Evolutionary conservation across 176 grass and related monocot species (phyloP).

Genomic region (Carex pumila): DNA sequence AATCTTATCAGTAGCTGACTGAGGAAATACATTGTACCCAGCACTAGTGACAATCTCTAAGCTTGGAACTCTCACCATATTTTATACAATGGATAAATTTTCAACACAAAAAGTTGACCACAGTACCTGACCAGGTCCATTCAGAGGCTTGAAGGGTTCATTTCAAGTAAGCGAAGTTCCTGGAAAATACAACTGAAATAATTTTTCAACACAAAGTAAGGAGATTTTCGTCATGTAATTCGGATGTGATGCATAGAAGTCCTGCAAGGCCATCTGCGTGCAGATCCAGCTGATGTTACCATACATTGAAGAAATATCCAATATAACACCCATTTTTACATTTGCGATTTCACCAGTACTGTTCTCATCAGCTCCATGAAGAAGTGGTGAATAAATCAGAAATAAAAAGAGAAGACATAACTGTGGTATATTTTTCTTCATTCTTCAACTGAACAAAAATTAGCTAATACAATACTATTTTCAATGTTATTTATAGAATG

Average conservation of each 20-base stretch:
- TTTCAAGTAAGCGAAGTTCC: no score
- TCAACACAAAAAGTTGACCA: not conserved
- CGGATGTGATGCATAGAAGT: constrained; percentile 34
- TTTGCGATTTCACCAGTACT: not conserved
- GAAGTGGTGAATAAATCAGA: not conserved
- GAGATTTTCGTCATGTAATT: constrained; percentile 25
- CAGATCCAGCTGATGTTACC: constrained; percentile 57
- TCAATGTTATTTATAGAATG: no score
- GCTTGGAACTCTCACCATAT: no score
- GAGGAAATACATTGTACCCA: no score
- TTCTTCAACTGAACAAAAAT: no score
- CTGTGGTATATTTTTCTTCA: no score
- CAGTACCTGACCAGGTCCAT: not conserved
- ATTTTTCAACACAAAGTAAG: constrained; percentile 40
- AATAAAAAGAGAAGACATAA: not conserved
- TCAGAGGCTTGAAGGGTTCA: no score
- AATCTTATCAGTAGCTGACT: no score
- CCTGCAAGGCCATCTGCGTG: constrained; percentile 49
- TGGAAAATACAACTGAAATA: no score
- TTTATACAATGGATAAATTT: not conserved
- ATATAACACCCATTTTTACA: constrained; percentile 59
- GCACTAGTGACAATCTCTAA: no score
- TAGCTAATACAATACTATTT: no score
- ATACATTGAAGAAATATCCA: constrained; percentile 35
- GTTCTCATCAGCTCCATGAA: not conserved